Base-by-base conservation (phyloP, 208 protist genomes). In the Trypanosoma cruzi region DNA sequence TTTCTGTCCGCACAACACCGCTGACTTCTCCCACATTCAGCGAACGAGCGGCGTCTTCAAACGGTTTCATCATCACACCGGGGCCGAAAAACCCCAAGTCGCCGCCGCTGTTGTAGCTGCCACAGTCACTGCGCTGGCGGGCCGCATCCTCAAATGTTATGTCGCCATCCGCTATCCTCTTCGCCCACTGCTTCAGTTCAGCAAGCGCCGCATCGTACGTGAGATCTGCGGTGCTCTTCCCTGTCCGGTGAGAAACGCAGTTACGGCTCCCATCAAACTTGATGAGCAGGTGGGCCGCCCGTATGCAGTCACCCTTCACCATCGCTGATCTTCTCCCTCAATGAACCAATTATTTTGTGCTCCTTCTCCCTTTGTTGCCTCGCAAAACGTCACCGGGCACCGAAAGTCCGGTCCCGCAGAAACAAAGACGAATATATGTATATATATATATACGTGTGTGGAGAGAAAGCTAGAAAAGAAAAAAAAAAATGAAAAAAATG, bases 21-120 rank as follows among this genome's bases (percentile, higher is more conserved):
- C 92, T 97, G 14, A 98, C 80, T 67, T 96, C 79, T 3, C 93
- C 93, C 13, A 97, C 77, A 52, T 83, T 55, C 10, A 98, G 81
- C 28, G 73, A 71, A 57, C 92, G 89, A 6, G 88, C 80, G 46
- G 90, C 90, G 42, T 98, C 92, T 65, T 97, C 95, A 62, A 97
- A 98, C 1, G 94, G 82, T 74, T 94, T 94, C 91, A 97, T 96
- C 95, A 98, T 98, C 80, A 96, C 81, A 3, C 95, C 95, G 1
- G 79, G 85, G 16, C 85, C 89, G 71, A 98, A 98, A 34, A 64
- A 73, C 61, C 92, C 92, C 37, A 98, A 77, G 70, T 98, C 93
- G 13, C 95, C 95, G 52, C 81, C 79, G 24, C 76, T 81, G 36
- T 68, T 76, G 66, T 82, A 96, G 64, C 87, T 95, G 40, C 88